Base-by-base conservation (phyloP, 306 rosid species). In the Inga leiocalycina region DNA sequence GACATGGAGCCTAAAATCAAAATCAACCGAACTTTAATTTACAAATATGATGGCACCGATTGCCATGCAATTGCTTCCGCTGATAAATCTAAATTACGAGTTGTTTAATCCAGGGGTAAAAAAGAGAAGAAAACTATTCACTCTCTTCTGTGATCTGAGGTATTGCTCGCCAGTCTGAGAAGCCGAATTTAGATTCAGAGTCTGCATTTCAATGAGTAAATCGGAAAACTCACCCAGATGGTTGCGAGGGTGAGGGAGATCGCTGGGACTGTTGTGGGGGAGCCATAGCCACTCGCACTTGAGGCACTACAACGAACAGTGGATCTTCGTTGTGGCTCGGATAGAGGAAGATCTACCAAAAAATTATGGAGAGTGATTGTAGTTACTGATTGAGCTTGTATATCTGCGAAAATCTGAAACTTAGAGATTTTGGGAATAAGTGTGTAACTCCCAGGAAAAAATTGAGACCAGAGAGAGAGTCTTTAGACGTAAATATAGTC, bases 161-260 rank as follows among this genome's bases (percentile, higher is more conserved):
- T 81, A 14, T 81, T 37, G 27, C 34, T 73, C 4, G 6, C 52
- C 52, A 59, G 12, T 12, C 68, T 4, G 24, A 61, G 69, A 24
- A 27, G 32, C 20, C 8, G 6, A 64, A 64, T 32, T 13, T 10
- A 35, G 48, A 57, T n/a, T 54, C 27, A 34, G 39, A 10, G 44
- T 52, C 59, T 82, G 82, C 85, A 81, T 45, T 62, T 44, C 10
- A 39, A 78, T 78, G 76, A 30, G n/a, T 19, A 22, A 79, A 41
- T 66, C 44, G 11, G 71, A 61, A 44, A 82, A 83, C 91, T 79
- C 75, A 97, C 99, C 98, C 99, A 27, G 98, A 94, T 9, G 99
- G 99, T 81, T 97, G 99, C 56, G 99, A 97, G 80, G 98, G 99
- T 2, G 99, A 97, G 0, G 97, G 79, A 65, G 98, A 91, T 84